phyloP scores from a whole-genome alignment of 768 basidiomycete species.

The Chiua virens region DNA sequence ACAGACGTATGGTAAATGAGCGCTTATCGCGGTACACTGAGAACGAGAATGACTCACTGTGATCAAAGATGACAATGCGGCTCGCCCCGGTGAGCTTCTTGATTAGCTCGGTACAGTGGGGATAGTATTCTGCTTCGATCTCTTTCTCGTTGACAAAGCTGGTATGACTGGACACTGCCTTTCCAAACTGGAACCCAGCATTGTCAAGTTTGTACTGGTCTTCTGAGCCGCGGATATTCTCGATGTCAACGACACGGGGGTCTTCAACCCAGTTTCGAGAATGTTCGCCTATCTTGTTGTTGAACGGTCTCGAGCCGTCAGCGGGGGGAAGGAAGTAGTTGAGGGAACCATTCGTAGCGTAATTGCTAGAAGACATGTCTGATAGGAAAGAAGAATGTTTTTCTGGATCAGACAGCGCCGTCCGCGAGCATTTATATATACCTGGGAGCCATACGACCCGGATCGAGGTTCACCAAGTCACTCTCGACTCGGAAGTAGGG shows the following conservation, averaged over 20 bases:
- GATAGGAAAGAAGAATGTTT: too few species aligned
- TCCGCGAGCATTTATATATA: too few species aligned
- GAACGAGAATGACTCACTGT: slow-evolving; percentile 25
- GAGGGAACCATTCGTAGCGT: slow-evolving; percentile 16
- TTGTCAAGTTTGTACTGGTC: slow-evolving; percentile 31
- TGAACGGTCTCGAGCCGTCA: slow-evolving; percentile 19
- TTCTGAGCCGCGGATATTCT: slow-evolving; percentile 38
- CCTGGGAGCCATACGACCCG: too few species aligned
- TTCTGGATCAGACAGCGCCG: too few species aligned
- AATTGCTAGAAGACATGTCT: slow-evolving; percentile 15
- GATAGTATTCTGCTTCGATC: slow-evolving; percentile 39
- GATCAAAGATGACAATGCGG: slow-evolving; percentile 41
- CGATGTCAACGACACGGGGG: slow-evolving; percentile 17
- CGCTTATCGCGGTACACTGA: too few species aligned
- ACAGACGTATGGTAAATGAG: too few species aligned
- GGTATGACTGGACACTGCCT: slow-evolving; percentile 21
- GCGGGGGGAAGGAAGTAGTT: slow-evolving; percentile 18
- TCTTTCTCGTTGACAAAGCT: slow-evolving; percentile 36
- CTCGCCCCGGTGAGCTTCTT: slow-evolving; percentile 41
- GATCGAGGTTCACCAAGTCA: too few species aligned
- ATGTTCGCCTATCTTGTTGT: slow-evolving; percentile 10
- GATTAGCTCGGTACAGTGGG: slow-evolving; percentile 38
- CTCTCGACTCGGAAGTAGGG: too few species aligned
- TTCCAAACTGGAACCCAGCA: slow-evolving; percentile 37
- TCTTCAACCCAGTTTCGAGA: slow-evolving; percentile 25